Percentiles rank a stretch among this genome's conserved stretches.
phyloP scores from a whole-genome alignment of 345 rosid genomes.

The Syzygium oleosum region DNA sequence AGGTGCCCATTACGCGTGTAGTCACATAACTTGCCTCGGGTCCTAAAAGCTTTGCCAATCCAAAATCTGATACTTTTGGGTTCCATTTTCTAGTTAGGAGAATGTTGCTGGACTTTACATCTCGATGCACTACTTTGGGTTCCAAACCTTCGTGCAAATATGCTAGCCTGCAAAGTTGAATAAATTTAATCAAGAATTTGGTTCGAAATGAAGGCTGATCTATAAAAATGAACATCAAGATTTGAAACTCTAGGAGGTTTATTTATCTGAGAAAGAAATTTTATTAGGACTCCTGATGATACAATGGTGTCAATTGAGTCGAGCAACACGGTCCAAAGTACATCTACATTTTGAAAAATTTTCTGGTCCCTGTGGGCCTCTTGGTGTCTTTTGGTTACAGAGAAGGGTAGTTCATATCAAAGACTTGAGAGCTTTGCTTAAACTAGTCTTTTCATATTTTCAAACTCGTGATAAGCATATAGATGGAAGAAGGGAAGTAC shows the following conservation, averaged over 20 bases:
- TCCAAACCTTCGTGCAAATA: slow-evolving; percentile 96
- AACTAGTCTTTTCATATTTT: neutral
- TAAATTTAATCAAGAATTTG: neutral
- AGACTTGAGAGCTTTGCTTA: neutral
- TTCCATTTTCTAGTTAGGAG: slow-evolving; percentile 85
- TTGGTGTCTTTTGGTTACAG: neutral
- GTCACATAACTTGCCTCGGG: slow-evolving; percentile 88
- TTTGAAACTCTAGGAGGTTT: neutral
- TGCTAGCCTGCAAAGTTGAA: slow-evolving; percentile 47
- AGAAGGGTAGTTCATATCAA: neutral
- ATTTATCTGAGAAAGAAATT: neutral
- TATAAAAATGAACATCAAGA: neutral
- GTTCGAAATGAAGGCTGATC: neutral
- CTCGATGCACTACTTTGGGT: slow-evolving; percentile 98
- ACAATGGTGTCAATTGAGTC: neutral
- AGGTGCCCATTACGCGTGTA: slow-evolving; percentile 98
- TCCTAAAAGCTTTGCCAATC: slow-evolving; percentile 87
- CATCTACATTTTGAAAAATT: neutral
- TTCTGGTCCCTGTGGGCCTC: neutral
- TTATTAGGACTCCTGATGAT: neutral
- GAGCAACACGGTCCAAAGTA: neutral
- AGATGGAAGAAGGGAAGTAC: neutral
- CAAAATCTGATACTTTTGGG: slow-evolving; percentile 88
- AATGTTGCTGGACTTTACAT: slow-evolving; percentile 93
- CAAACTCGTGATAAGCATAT: neutral